Evolutionary conservation across 2,329 filamentous ascomycete species (phyloP), one percentile per base, ranked within the genome.

Genomic region (Periconia macrospinosa): DNA sequence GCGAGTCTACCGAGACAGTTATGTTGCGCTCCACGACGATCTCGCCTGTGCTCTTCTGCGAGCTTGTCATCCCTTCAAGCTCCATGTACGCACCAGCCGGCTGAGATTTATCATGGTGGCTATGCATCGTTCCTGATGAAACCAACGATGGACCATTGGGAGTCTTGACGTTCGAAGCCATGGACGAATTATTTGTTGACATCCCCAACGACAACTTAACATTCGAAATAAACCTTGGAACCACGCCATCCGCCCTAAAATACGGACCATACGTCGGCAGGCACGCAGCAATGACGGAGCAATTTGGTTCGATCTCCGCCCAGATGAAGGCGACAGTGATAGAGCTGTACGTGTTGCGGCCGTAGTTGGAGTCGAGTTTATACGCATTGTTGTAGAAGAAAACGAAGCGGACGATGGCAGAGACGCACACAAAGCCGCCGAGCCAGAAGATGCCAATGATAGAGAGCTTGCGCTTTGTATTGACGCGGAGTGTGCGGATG

Each of bases 391-490:
- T 45, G 50, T 59, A 57, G 6, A 59, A 51, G 20, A 56, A 44
- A 3, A 54, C 54, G 33, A 61, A 59, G 30, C 59, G 56, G 11
- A 61, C 43, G 8, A 53, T 56, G 14, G 59, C 56, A 14, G 59
- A 51, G 14, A 61, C 35, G 47, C 56, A 59, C 37, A 60, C 58
- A 30, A 61, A 61, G 6, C 50, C 54, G 14, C 59, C 59, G 7
- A 59, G 50, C 59, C 57, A 59, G 51, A 61, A 61, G 6, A 61
- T 61, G 13, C 50, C 59, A 2, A 61, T 47, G 35, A 61, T 56
- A 1, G 54, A 61, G 33, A 59, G 41, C 45, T 61, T 61, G 23
- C 53, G 47, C 45, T 47, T 54, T 10, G 33, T 50, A 44, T 52
- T 46, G 35, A 61, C 41, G 5, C 50, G 44, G 1, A 59, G 46